A percentile compares a stretch with the other conserved stretches of the same genome.
Conservation (phyloP, 1,284 basidiomycete species). For the Polyporus tsugae region DNA sequence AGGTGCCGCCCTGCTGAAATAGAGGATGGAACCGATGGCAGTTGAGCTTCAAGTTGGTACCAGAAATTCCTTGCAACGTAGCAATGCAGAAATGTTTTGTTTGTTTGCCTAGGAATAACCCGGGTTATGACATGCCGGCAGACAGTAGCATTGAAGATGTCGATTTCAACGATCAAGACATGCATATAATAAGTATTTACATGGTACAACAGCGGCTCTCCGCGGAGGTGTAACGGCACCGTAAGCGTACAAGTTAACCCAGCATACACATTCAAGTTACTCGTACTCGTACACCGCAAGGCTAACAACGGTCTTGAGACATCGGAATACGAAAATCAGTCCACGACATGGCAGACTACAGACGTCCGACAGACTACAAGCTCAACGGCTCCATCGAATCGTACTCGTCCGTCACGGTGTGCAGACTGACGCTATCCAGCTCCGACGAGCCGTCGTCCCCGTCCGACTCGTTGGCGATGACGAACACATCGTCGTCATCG, state of each 20-base stretch:
- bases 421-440: conserved; percentile 21
- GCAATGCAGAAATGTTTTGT: too few species aligned
- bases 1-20: too few species aligned
- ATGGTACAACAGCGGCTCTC: not conserved
- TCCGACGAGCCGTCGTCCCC: conserved; percentile 16
- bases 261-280: not conserved
- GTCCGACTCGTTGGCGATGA: conserved; percentile 29
- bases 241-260: not conserved
- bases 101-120: too few species aligned
- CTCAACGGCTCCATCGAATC: conserved; percentile 17
- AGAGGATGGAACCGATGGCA: too few species aligned
- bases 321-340: not conserved
- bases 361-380: not conserved
- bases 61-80: too few species aligned
- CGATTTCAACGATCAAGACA: not conserved
- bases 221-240: not conserved
- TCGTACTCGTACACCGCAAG: not conserved
- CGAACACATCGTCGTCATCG: conserved; percentile 23
- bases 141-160: too few species aligned
- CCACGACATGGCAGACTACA: not conserved
- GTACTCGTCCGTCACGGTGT: conserved; percentile 14
- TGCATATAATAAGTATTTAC: not conserved
- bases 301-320: not conserved
- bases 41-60: too few species aligned
- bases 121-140: too few species aligned